These are phyloP conservation scores for Paspalum vaginatum DNA, from an alignment of 176 grass and related monocot genomes.

Conservation along the genomic window DNA sequence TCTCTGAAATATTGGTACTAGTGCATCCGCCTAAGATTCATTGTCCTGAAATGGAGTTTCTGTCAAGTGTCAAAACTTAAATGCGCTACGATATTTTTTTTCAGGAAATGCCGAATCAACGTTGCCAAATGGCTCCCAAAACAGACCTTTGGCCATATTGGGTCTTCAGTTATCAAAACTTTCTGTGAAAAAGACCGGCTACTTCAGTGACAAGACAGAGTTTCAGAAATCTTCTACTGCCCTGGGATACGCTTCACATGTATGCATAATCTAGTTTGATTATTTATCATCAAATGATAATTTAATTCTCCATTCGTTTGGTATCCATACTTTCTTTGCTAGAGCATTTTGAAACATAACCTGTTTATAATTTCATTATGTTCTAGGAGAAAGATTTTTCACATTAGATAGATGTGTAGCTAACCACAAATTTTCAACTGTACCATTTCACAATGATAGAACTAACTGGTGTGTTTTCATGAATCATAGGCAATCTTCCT, in stretches of 20 bases:
- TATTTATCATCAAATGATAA: conserved; percentile 22
- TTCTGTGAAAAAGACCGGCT: conserved; percentile 64
- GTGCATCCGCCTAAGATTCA: background rate
- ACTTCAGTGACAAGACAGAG: conserved; percentile 85
- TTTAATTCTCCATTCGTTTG: background rate
- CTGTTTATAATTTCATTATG: background rate
- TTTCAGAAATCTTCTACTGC: conserved; percentile 66
- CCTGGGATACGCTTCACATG: conserved; percentile 88
- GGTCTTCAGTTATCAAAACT: conserved; percentile 65
- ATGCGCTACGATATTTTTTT: conserved; percentile 37
- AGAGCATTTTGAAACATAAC: background rate
- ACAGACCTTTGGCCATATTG: conserved; percentile 63
- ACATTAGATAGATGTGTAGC: conserved; percentile 1
- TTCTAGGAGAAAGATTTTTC: conserved; percentile 12
- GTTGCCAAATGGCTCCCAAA: conserved; percentile 46
- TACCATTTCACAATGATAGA: background rate
- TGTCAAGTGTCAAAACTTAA: conserved; percentile 13
- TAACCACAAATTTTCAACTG: background rate
- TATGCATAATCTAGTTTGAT: conserved; percentile 50
- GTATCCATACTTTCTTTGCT: conserved; percentile 8
- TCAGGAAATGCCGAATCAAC: conserved; percentile 54
- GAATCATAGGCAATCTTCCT: conserved; percentile 67
- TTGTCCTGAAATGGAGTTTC: background rate
- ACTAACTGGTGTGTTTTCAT: conserved; percentile 44
- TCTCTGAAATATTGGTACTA: background rate